A percentile compares a stretch with the other conserved stretches of the same genome.
Conservation (phyloP, 1,139 yeast genomes). For the Candida sp. region DNA sequence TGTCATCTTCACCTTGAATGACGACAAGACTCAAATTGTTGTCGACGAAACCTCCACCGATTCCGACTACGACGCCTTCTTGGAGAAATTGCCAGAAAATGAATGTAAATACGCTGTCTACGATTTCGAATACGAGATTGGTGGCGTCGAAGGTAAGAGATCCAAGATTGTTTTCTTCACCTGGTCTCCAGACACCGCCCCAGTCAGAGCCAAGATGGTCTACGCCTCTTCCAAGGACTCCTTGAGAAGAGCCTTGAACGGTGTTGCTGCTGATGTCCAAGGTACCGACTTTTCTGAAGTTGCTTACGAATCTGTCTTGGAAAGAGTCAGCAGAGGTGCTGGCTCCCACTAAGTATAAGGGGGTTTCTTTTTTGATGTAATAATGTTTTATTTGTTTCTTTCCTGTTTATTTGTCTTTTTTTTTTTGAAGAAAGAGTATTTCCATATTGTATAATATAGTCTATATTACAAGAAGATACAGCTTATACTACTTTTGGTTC, state of each 20-base stretch:
- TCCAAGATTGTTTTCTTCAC: constrained; percentile 92
- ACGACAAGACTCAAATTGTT: constrained; percentile 85
- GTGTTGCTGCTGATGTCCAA: constrained; percentile 93
- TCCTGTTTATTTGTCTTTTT: not conserved
- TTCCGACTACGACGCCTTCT: constrained; percentile 78
- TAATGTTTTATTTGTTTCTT: not conserved
- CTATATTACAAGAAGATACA: too few species aligned
- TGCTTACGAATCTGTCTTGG: constrained; percentile 90
- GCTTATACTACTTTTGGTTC: too few species aligned
- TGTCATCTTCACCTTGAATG: constrained; percentile 81
- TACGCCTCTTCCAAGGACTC: constrained; percentile 98
- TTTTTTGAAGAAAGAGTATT: not conserved
- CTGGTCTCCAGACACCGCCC: constrained; percentile 99
- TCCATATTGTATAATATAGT: not conserved
- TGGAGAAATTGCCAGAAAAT: constrained; percentile 90
- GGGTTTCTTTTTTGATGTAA: not conserved
- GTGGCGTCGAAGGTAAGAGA: constrained; percentile 94
- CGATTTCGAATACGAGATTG: constrained; percentile 93
- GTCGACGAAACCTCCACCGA: constrained; percentile 85
- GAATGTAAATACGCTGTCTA: constrained; percentile 97
- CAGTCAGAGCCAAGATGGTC: constrained; percentile 95
- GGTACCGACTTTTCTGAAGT: constrained; percentile 99
- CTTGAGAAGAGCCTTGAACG: constrained; percentile 95
- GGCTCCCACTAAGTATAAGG: constrained; percentile 14
- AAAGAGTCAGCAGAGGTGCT: constrained; percentile 66